These are phyloP conservation scores for Chrysochromulina parva DNA, from an alignment of 78 protist genomes.

Conservation along the genomic window DNA sequence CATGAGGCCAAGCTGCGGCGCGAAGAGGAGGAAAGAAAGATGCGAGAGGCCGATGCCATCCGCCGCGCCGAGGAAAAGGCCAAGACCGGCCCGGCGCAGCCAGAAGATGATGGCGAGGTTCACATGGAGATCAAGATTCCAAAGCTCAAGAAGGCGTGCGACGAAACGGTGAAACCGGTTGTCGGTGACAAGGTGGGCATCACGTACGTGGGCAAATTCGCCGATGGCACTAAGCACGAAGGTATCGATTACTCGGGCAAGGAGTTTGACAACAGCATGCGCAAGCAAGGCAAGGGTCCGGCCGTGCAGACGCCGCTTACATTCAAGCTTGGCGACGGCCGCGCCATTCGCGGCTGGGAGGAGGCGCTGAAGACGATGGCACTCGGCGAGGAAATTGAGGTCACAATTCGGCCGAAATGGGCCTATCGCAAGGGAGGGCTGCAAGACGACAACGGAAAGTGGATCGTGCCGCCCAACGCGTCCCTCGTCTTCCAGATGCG, in stretches of 20 bases:
- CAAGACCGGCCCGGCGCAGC: not conserved
- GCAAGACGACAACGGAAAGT: not conserved
- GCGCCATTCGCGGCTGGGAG: conserved; percentile 10
- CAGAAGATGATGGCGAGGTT: not conserved
- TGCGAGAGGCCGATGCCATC: not conserved
- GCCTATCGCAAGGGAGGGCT: conserved; percentile 1
- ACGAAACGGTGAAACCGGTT: not conserved
- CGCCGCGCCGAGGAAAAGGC: not conserved
- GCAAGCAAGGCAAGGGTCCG: not conserved
- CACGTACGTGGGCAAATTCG: not conserved
- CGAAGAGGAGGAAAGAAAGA: not conserved
- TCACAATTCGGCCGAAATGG: conserved; percentile 12
- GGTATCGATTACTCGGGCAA: not conserved
- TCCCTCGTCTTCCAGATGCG: not conserved
- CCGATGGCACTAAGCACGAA: not conserved
- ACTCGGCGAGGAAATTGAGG: not conserved
- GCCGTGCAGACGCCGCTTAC: not conserved
- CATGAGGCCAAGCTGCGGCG: not conserved
- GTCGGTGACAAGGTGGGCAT: not conserved
- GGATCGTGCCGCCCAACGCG: not conserved
- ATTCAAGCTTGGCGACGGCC: not conserved
- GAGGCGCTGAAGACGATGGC: not conserved
- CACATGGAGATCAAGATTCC: not conserved
- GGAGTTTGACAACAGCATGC: conserved; percentile 12
- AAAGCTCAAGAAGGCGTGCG: not conserved